These are phyloP conservation scores for Penicillium sp. DNA, from an alignment of 2,329 filamentous ascomycete species.

Conservation along the genomic window DNA sequence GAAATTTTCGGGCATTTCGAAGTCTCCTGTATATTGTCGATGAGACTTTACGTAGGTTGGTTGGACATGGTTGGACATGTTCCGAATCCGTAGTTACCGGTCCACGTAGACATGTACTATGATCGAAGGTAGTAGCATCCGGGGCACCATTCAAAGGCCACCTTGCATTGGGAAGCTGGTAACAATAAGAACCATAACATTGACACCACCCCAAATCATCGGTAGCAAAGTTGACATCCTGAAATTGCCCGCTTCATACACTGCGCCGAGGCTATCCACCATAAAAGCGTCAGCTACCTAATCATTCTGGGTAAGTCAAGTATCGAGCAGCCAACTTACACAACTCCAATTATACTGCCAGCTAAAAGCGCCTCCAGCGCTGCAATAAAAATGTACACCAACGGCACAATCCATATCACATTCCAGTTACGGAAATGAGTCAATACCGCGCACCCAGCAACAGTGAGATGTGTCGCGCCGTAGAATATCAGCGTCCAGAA, in stretches of 20 bases:
- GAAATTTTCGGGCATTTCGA: constrained; percentile 4
- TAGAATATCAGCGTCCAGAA: constrained; percentile 83
- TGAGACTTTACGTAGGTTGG: neutral
- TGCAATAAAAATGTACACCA: constrained; percentile 69
- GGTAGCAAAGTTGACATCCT: constrained; percentile 94
- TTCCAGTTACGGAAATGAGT: constrained; percentile 59
- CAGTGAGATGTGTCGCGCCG: constrained; percentile 69
- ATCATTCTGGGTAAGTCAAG: neutral
- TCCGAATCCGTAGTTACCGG: neutral
- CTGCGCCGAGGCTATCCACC: constrained; percentile 64
- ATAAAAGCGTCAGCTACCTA: constrained; percentile 1
- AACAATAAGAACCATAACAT: constrained; percentile 75
- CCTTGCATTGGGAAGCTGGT: constrained; percentile 93
- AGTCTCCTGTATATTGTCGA: neutral
- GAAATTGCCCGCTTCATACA: constrained; percentile 80
- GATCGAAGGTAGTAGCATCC: neutral
- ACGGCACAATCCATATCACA: constrained; percentile 66
- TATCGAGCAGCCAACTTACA: constrained; percentile 55
- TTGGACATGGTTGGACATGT: neutral
- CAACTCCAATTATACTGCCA: constrained; percentile 74
- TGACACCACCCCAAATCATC: constrained; percentile 82
- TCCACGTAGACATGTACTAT: neutral
- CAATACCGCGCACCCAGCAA: constrained; percentile 67
- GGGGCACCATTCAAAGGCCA: constrained; percentile 60
- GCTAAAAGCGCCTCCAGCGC: constrained; percentile 74